Conservation (phyloP, 139 green algal genomes). For the Pycnococcus provasolii region DNA sequence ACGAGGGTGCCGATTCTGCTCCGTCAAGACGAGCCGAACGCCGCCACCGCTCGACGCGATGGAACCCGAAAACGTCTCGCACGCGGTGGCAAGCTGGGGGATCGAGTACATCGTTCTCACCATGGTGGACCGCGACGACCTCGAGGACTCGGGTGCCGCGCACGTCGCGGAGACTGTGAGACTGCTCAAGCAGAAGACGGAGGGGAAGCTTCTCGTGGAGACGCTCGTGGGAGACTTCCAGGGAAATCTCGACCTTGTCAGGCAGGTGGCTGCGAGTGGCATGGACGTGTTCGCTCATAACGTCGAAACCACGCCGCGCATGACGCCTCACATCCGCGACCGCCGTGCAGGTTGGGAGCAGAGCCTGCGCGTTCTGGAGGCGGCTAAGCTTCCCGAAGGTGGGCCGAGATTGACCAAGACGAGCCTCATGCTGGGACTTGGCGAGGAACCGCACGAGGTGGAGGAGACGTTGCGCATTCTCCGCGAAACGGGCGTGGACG, state of each 20-base stretch:
- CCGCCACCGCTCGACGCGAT: conserved; percentile 78
- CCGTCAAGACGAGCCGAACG: conserved; percentile 75
- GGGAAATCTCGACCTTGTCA: conserved; percentile 63
- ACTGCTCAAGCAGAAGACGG: conserved; percentile 46
- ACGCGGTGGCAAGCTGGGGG: conserved; percentile 80
- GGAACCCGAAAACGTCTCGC: conserved; percentile 85
- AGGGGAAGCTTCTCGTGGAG: conserved; percentile 10
- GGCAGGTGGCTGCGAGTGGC: conserved; percentile 55
- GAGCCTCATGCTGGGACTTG: conserved; percentile 95
- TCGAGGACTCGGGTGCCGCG: conserved; percentile 65
- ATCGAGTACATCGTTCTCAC: conserved; percentile 97
- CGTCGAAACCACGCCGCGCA: conserved; percentile 85
- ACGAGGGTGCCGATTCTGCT: conserved; percentile 77
- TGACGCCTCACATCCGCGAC: conserved; percentile 76
- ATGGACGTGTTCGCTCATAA: conserved; percentile 99
- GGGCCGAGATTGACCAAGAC: conserved; percentile 70
- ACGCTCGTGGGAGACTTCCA: conserved; percentile 79
- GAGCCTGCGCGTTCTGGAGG: conserved; percentile 60
- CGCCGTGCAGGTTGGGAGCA: conserved; percentile 80
- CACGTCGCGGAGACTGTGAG: conserved; percentile 97
- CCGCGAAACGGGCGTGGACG: conserved; percentile 65
- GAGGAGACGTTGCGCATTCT: conserved; percentile 43
- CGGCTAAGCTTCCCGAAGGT: conserved; percentile 67
- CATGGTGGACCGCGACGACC: conserved; percentile 92
- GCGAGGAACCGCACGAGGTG: conserved; percentile 78